Evolutionary conservation across 2,329 filamentous ascomycete genomes (phyloP).

Genomic region (Xylaria sp.): DNA sequence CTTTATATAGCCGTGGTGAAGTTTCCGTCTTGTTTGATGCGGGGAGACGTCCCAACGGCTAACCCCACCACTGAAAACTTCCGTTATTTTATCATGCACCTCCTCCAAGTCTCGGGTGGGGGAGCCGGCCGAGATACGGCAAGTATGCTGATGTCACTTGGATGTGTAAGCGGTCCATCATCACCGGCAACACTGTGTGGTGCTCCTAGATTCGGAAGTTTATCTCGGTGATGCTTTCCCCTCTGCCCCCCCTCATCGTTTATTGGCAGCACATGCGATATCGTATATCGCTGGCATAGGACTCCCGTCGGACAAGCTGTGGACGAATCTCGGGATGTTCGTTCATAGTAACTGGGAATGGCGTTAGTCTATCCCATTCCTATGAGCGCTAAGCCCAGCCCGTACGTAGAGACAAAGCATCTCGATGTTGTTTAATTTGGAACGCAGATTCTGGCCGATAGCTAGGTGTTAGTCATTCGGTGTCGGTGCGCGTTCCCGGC

Average conservation of each 20-base stretch:
- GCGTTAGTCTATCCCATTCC: conserved; percentile 11
- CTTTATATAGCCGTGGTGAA: not conserved
- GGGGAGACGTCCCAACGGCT: conserved; percentile 21
- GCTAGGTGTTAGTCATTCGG: not conserved
- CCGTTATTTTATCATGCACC: too few relatives aligned
- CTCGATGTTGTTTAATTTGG: too few relatives aligned
- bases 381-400: not conserved
- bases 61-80: conserved; percentile 25
- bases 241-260: too few relatives aligned
- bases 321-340: conserved; percentile 37
- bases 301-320: conserved; percentile 20
- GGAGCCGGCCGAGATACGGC: conserved; percentile 21
- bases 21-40: conserved; percentile 20
- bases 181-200: conserved; percentile 6
- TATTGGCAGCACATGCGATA: conserved; percentile 21
- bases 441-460: too few relatives aligned
- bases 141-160: conserved; percentile 24
- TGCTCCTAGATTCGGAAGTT: conserved; percentile 5
- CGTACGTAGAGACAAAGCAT: too few relatives aligned
- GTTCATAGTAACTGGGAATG: conserved; percentile 17
- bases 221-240: not conserved
- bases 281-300: conserved; percentile 21
- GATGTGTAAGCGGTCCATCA: conserved; percentile 10
- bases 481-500: not conserved
- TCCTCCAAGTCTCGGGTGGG: conserved; percentile 18